These are phyloP conservation scores for Bromus sterilis DNA, from an alignment of 176 grass and related monocot species.

Conservation along the genomic window DNA sequence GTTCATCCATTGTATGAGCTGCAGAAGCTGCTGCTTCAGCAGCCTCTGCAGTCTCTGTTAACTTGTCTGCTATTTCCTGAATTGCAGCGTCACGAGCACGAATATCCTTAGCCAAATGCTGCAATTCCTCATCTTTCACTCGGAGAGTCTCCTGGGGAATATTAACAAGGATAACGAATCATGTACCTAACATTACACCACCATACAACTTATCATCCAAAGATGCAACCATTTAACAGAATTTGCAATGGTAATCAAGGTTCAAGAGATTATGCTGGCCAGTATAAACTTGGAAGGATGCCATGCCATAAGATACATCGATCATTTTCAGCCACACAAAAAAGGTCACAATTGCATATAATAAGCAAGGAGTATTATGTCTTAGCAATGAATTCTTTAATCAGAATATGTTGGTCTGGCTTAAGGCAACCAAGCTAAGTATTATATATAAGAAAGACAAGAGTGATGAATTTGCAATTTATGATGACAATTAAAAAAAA, in stretches of 20 bases:
- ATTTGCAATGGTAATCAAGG: neutral
- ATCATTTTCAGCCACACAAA: neutral
- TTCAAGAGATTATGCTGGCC: neutral
- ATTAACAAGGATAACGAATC: neutral
- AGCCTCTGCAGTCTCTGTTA: constrained; percentile 85
- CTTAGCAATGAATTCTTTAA: neutral
- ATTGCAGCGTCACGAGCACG: constrained; percentile 78
- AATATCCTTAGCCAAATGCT: constrained; percentile 84
- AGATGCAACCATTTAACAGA: constrained; percentile 14
- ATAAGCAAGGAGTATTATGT: neutral
- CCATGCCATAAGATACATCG: neutral
- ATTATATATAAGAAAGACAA: neutral
- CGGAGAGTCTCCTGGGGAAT: constrained; percentile 71
- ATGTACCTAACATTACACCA: neutral
- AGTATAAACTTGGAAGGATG: constrained; percentile 1
- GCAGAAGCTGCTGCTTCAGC: constrained; percentile 79
- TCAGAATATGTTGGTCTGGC: neutral
- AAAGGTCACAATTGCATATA: neutral
- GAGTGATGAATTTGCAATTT: neutral
- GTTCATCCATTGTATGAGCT: constrained; percentile 77
- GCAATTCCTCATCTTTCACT: constrained; percentile 98
- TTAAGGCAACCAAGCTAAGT: constrained; percentile 8
- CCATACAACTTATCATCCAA: neutral
- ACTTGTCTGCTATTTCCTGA: constrained; percentile 80
- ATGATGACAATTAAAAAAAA: neutral